Evolutionary conservation across 768 basidiomycete genomes (phyloP), one percentile per base, ranked within the genome.

Genomic region (Botryobasidium botryosum): DNA sequence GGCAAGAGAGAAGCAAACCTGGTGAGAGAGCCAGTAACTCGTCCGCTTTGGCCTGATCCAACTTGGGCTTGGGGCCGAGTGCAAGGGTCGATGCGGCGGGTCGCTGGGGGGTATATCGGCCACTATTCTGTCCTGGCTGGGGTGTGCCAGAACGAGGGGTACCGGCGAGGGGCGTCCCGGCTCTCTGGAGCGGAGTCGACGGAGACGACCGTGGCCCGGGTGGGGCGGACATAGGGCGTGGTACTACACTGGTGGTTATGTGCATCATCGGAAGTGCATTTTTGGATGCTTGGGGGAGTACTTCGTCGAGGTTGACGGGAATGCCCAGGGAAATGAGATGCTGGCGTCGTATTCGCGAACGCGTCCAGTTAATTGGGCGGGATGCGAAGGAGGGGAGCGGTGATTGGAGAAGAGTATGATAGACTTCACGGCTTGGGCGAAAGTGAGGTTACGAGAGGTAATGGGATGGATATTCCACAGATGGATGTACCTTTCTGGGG

Each of bases 301-400:
- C 77, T 63, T 96, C 91, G 57, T 96, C 91, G 5, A 96, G 68
- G 56, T 96, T 96, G 43, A 96, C 84, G 3, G 91, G 91, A 37
- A 96, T 79, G 20, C 91, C 91, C 21, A 96, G 74, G 10, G 85
- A 64, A 49, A 92, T 92, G 39, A 96, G 68, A 55, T 94, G 86
- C 56, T 88, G 86, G 39, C 88, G 68, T 45, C 91, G 74, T 57
- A 87, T 88, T 35, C 83, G 74, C 46, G 88, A 92, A 38, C 87
- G 78, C 41, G 77, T 90, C 91, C 91, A 96, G 54, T 85, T 91
- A 43, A 87, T 77, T n/a, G 84, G 79, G 57, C 80, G 77, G 36
- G 2, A 7, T 28, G 20, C 8, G 36, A 27, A 44, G n/a, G n/a
- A 28, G 36, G 20, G 42, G 7, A 25, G 24, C 7, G 25, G 32